Base-by-base conservation (phyloP, 495 filamentous ascomycete genomes). In the Podospora conica region DNA sequence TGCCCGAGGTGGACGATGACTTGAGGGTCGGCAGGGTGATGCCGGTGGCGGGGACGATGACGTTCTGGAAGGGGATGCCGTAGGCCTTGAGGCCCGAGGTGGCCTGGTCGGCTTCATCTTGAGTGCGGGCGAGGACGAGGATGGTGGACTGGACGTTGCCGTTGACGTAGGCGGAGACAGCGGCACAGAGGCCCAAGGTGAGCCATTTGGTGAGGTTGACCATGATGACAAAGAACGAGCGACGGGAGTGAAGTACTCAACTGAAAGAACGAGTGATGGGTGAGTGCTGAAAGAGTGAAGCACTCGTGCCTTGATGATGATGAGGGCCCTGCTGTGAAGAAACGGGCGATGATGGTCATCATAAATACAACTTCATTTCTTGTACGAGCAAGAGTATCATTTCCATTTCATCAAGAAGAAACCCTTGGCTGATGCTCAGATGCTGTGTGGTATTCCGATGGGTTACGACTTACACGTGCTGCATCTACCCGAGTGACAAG, bases 61-160 rank as follows among this genome's bases (percentile, higher is more conserved):
- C 67, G 22, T 77, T 77, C 59, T 82, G 77, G 66, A 77, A 86
- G 3, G 84, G 83, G 67, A 86, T 85, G 57, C 83, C 85, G 64
- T 87, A 86, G 60, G 73, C 83, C 71, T 85, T 83, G 25, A 87
- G 78, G 28, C 82, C 83, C 21, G 78, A 80, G 27, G 71, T 75
- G 7, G 79, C 82, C 48, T 76, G 72, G 8, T 66, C 65, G 11
- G 81, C 81, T 2, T 79, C 73, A 1, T 77, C 69, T 40, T 73
- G 48, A 63, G 85, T 82, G 58, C 74, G 75, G 23, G 85, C 83
- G 68, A 87, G 80, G 22, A 87, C 73, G 59, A 87, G 77, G 55
- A 86, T 80, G 31, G 82, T 85, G 67, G 74, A 56, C 11, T 64
- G 66, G 57, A 74, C 59, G 6, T 65, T 61, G 29, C 59, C 59